Evolutionary conservation across 495 filamentous ascomycete species (phyloP), one percentile per base, ranked within the genome.

Genomic region (Penicillium samsonianum): DNA sequence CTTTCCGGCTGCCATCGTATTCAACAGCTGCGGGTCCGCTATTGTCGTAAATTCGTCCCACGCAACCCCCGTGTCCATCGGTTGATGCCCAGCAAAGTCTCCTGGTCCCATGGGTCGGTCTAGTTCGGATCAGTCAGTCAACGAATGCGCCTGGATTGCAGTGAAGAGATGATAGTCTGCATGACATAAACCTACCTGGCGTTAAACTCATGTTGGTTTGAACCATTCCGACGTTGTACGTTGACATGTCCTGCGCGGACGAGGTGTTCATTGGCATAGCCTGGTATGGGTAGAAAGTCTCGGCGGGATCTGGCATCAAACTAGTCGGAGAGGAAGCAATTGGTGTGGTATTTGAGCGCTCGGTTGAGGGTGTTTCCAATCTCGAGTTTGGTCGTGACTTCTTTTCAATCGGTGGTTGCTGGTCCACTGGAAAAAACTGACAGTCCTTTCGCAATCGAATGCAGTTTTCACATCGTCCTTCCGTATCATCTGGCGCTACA

Each of bases 371-470:
- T 2, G 73, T 70, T 17, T 78, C 78, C 20, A 76, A 57, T 44
- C 73, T 73, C 3, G 80, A 78, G 16, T 56, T 74, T 14, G 78
- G 73, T 22, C 80, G 74, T 37, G 78, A 73, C 56, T 78, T 78
- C 68, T 77, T 78, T 63, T 83, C 80, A 20, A 78, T 58, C 3
- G 83, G 84, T 20, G 87, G 87, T 64, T 89, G 87, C 72, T 93
- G 90, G 55, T 96, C 92, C 26, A 97, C 92, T 11, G 93, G 90
- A 67, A 86, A 90, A 76, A 97, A 98, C 67, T 89, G 88, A 72
- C 94, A 98, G 55, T 96, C 92, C 71, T 96, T 98, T 68, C 95
- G 93, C 70, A 98, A 80, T 48, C 91, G 88, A 62, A 98, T 97
- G 75, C 94, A 98, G 74, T 96, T 96, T 56, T 90, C 87, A 72